These are phyloP conservation scores for Ogataea nonfermentans DNA, from an alignment of 805 yeast species.

Conservation along the genomic window DNA sequence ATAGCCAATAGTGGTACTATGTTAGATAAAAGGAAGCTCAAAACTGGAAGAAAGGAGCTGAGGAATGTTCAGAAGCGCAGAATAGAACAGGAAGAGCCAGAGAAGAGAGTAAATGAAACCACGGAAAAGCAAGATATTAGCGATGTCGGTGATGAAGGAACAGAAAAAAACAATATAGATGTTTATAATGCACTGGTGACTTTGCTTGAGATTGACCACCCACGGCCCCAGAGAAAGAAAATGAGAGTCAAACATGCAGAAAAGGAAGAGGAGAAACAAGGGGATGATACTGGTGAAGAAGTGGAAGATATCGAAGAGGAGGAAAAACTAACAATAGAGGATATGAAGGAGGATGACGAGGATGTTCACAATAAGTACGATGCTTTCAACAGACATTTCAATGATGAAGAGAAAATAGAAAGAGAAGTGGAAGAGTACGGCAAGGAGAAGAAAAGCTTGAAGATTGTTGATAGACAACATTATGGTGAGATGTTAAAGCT, in stretches of 20 bases:
- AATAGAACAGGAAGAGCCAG: slow-evolving; percentile 15
- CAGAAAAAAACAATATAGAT: slow-evolving; percentile 16
- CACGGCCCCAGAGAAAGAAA: slow-evolving; percentile 11
- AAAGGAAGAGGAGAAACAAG: slow-evolving; percentile 17
- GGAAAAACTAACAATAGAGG: slow-evolving; percentile 34
- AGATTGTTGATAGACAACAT: slow-evolving; percentile 4
- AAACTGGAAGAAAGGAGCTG: slow-evolving; percentile 59
- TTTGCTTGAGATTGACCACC: slow-evolving; percentile 25
- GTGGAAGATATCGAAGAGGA: slow-evolving; percentile 9
- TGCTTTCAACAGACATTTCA: slow-evolving; percentile 78
- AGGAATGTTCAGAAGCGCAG: slow-evolving; percentile 48
- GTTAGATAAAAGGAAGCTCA: slow-evolving; percentile 13
- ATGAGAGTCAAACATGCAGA: slow-evolving; percentile 12
- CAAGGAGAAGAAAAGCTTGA: slow-evolving; percentile 13
- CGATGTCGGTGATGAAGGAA: slow-evolving; percentile 21
- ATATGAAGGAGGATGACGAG: slow-evolving; percentile 38
- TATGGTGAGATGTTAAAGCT: slow-evolving; percentile 26
- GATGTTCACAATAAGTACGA: slow-evolving; percentile 41
- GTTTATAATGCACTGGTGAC: slow-evolving; percentile 32
- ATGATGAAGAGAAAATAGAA: slow-evolving; percentile 42
- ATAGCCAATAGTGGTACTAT: slow-evolving; percentile 10
- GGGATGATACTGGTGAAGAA: slow-evolving; percentile 3
- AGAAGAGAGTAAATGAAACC: slow-evolving; percentile 30
- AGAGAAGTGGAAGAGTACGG: slow-evolving; percentile 27
- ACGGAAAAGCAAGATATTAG: slow-evolving; percentile 27